Conservation (phyloP, 192 early-diverging fungal genomes). For the Haplosporangium gracile region DNA sequence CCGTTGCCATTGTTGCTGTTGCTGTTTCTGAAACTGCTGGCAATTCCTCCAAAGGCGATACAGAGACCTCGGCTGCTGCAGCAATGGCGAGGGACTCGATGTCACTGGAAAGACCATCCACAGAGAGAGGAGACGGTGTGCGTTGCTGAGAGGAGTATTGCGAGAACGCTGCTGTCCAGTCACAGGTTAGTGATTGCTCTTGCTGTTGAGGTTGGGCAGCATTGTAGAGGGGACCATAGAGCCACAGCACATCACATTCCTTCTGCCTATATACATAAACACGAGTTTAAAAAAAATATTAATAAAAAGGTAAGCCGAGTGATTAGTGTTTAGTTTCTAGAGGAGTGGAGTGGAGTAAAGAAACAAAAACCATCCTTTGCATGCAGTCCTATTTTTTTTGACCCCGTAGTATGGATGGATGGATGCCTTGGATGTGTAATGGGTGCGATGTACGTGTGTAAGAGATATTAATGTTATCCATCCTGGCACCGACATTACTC, state of each 20-base stretch:
- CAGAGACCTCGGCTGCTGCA: not conserved
- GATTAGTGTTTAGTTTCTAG: not conserved
- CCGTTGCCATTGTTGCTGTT: not conserved
- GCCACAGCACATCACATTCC: slow-evolving; percentile 51
- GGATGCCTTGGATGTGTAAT: not conserved
- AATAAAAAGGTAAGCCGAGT: not conserved
- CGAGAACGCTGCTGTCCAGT: not conserved
- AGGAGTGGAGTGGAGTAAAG: not conserved
- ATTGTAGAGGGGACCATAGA: slow-evolving; percentile 47
- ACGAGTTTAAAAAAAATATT: not conserved
- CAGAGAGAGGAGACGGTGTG: not conserved
- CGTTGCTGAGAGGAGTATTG: not conserved
- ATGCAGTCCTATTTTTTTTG: too few species aligned
- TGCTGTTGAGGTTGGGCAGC: slow-evolving; percentile 8
- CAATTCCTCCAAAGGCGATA: not conserved
- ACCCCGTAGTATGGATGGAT: not conserved
- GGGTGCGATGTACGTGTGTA: not conserved
- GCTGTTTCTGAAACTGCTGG: slow-evolving; percentile 2
- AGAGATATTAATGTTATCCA: not conserved
- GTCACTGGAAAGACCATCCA: not conserved
- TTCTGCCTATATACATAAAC: slow-evolving; percentile 35
- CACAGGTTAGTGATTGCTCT: not conserved
- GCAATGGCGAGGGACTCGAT: not conserved
- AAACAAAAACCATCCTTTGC: not conserved
- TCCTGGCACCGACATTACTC: too few species aligned